A percentile compares a stretch with the other conserved stretches of the same genome.
These are phyloP conservation scores for Fusarium solani-melongenae DNA, from an alignment of 2,329 filamentous ascomycete genomes.

Conservation along the genomic window DNA sequence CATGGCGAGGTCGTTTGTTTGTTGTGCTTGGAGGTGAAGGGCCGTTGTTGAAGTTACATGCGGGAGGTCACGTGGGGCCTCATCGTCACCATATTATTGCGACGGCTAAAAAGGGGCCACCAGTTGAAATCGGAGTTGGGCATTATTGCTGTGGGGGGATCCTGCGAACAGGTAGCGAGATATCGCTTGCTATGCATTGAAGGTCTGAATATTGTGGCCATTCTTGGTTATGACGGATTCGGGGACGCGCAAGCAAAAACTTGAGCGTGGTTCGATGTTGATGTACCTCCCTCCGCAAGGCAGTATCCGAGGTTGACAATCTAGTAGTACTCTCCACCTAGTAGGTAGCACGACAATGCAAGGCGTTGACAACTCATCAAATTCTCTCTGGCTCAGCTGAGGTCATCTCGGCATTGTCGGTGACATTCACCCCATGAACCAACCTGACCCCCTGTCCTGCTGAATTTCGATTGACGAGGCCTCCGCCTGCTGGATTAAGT, in stretches of 20 bases:
- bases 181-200: not conserved
- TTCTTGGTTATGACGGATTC: not conserved
- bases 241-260: not conserved
- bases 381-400: slow-evolving; percentile 13
- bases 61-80: not conserved
- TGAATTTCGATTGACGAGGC: slow-evolving; percentile 35
- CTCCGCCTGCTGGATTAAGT: slow-evolving; percentile 12
- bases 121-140: not conserved
- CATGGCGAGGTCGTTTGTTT: not conserved
- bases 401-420: slow-evolving; percentile 17
- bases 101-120: not conserved
- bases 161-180: not conserved
- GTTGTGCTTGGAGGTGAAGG: not conserved
- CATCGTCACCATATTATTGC: not conserved
- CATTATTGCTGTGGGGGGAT: not conserved
- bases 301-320: not conserved
- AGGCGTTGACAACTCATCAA: not conserved
- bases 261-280: not conserved
- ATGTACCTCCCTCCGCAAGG: not conserved
- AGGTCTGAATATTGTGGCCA: not conserved
- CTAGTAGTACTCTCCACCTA: not conserved
- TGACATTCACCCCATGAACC: slow-evolving; percentile 21
- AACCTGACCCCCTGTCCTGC: slow-evolving; percentile 28
- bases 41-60: not conserved
- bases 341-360: not conserved